Conservation (phyloP, 1,284 basidiomycete genomes). For the Somion occarium region DNA sequence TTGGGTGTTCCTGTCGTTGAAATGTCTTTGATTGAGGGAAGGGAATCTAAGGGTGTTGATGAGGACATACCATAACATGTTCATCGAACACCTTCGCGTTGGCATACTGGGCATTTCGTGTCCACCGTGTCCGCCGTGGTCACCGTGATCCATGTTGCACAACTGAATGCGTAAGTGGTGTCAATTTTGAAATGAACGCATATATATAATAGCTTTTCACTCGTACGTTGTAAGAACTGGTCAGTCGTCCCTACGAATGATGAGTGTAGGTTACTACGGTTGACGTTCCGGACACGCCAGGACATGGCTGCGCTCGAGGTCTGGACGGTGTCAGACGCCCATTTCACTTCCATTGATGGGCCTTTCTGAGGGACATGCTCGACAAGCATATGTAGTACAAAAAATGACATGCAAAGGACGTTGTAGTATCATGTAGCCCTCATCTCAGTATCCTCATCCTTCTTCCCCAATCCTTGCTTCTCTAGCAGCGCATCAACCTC, state of each 20-base stretch:
- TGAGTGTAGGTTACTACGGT: too few species aligned
- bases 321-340: neutral
- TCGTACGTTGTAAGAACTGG: too few species aligned
- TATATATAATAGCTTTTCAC: too few species aligned
- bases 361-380: neutral
- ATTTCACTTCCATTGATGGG: neutral
- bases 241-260: too few species aligned
- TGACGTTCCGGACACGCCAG: too few species aligned
- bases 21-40: neutral
- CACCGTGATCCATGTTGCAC: conserved; percentile 38
- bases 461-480: conserved; percentile 84
- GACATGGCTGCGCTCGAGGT: neutral
- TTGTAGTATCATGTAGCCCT: conserved; percentile 35
- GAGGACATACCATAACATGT: conserved; percentile 62
- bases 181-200: too few species aligned
- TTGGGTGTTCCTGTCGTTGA: conserved; percentile 58
- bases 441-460: conserved; percentile 77
- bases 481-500: conserved; percentile 89
- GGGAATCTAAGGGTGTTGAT: neutral
- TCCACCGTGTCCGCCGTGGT: conserved; percentile 38
- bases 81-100: conserved; percentile 45
- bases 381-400: neutral
- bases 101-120: conserved; percentile 49
- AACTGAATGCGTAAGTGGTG: too few species aligned
- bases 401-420: neutral